These are phyloP conservation scores for Skeletonema costatum DNA, from an alignment of 108 stramenopile species.

Conservation along the genomic window DNA sequence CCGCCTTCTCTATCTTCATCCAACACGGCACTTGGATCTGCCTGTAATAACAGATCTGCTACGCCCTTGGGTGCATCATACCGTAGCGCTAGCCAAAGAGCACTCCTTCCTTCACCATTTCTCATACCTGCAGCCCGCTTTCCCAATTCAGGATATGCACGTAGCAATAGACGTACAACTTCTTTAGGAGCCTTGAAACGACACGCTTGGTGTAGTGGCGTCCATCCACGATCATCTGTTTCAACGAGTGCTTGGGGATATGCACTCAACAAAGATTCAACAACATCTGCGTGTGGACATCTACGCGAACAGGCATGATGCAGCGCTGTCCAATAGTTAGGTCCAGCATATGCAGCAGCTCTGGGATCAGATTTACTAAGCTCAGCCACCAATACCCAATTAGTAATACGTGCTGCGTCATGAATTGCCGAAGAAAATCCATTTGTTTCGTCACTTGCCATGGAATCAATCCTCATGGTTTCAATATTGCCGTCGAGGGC, in stretches of 20 bases:
- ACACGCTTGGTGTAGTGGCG: constrained; percentile 75
- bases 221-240: constrained; percentile 73
- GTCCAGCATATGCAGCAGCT: constrained; percentile 58
- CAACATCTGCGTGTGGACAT: constrained; percentile 69
- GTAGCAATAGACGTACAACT: constrained; percentile 61
- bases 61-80: constrained; percentile 86
- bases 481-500: neutral
- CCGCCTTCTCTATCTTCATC: constrained; percentile 77
- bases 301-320: constrained; percentile 80
- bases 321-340: constrained; percentile 75
- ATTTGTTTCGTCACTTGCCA: neutral
- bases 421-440: constrained; percentile 55
- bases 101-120: constrained; percentile 59
- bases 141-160: constrained; percentile 53
- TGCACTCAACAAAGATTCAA: constrained; percentile 61
- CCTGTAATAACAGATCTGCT: constrained; percentile 64
- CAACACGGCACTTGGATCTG: constrained; percentile 68
- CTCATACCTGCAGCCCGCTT: constrained; percentile 46
- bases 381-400: constrained; percentile 54
- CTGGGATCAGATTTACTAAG: constrained; percentile 55
- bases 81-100: constrained; percentile 78
- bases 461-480: neutral
- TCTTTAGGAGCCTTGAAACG: constrained; percentile 76
- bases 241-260: constrained; percentile 67
- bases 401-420: constrained; percentile 67